phyloP scores from a whole-genome alignment of 225 moss, liverwort and hornwort genomes.

The Anthoceros angustus region DNA sequence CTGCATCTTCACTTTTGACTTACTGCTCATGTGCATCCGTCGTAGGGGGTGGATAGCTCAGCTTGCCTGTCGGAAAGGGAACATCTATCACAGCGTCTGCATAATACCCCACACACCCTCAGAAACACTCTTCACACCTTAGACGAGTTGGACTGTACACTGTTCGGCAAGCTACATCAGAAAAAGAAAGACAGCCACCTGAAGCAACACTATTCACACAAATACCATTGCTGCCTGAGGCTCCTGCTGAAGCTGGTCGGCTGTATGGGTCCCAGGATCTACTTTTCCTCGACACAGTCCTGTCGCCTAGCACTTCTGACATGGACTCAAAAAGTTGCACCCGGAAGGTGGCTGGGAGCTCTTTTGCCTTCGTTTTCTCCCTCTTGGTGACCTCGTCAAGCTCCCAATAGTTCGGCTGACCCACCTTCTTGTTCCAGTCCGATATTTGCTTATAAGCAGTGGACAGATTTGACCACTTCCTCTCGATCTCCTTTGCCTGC shows the following conservation, averaged over 20 bases:
- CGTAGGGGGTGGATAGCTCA: constrained; percentile 13
- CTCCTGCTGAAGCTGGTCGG: neutral
- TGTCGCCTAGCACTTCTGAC: constrained; percentile 48
- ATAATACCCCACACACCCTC: too few species aligned
- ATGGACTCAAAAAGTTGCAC: constrained; percentile 49
- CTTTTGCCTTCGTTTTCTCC: constrained; percentile 56
- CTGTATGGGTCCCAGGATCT: constrained; percentile 1
- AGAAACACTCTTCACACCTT: neutral
- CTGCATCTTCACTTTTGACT: constrained; percentile 7
- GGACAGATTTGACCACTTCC: constrained; percentile 50
- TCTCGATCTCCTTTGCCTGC: constrained; percentile 47
- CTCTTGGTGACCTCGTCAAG: constrained; percentile 41
- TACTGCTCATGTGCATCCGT: constrained; percentile 24
- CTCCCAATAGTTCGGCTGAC: constrained; percentile 47
- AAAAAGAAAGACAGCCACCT: constrained; percentile 4
- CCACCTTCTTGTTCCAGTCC: constrained; percentile 48
- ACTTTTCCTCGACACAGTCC: constrained; percentile 2
- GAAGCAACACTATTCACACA: neutral
- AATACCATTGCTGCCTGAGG: constrained; percentile 5
- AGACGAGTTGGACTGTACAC: neutral
- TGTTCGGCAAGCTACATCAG: neutral
- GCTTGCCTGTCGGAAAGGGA: constrained; percentile 39
- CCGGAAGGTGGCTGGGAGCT: constrained; percentile 42
- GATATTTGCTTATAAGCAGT: constrained; percentile 60
- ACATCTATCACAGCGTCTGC: constrained; percentile 17